These are phyloP conservation scores for Cornus suecica DNA, from an alignment of 148 eudicot genomes.

Conservation along the genomic window DNA sequence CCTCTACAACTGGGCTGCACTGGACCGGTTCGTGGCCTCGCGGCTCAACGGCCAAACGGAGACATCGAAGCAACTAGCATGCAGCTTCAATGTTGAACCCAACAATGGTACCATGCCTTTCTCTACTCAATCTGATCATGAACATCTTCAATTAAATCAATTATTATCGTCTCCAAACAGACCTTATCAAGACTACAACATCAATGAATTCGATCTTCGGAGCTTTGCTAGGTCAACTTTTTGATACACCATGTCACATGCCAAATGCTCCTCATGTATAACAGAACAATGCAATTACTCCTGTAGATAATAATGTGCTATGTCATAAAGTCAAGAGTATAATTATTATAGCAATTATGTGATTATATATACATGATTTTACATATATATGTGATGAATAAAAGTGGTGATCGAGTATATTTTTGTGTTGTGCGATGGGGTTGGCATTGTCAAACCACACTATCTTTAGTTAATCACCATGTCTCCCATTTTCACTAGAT, in stretches of 20 bases:
- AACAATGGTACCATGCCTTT: neutral
- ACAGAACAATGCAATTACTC: neutral
- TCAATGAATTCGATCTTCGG: neutral
- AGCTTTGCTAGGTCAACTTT: neutral
- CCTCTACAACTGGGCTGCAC: conserved; percentile 15
- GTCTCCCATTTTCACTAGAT: neutral
- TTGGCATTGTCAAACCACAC: neutral
- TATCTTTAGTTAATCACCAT: neutral
- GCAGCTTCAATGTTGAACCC: neutral
- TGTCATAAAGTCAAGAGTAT: neutral
- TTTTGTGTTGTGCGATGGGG: neutral
- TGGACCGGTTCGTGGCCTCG: conserved; percentile 19
- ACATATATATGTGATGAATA: neutral
- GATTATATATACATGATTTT: neutral
- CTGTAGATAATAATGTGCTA: neutral
- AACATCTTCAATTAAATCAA: neutral
- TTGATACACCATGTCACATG: neutral
- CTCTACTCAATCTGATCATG: neutral
- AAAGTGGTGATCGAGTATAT: neutral
- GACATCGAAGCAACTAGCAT: neutral
- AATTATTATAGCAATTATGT: neutral
- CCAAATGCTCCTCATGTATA: neutral
- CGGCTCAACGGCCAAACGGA: conserved; percentile 13
- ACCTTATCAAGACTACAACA: neutral
- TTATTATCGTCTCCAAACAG: neutral